Evolutionary conservation across 2,329 filamentous ascomycete species (phyloP), one percentile per base, ranked within the genome.

Genomic region (Fusarium anguioides): DNA sequence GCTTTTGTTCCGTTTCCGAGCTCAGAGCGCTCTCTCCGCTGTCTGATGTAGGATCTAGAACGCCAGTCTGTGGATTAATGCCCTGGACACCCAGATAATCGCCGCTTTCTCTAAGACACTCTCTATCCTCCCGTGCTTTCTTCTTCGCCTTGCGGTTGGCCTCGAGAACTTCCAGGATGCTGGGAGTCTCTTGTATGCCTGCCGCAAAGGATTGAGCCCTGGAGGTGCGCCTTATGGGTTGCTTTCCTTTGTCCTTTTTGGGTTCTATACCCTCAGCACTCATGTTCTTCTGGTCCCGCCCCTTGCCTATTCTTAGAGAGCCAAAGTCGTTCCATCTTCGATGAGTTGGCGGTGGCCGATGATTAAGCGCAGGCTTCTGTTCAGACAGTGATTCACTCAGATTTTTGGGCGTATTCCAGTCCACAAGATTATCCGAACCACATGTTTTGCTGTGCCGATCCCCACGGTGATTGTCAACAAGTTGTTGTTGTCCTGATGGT

Each of bases 61-160:
- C 77, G 7, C 87, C 85, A 1, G 87, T 88, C 39, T 80, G 76
- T 0, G 86, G 86, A 68, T 89, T 88, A 51, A 85, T 78, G 5
- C 86, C 86, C 58, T 87, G 85, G 3, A 88, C 83, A 3, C 86
- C 86, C 0, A 89, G 80, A 69, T 82, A 89, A 71, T 89, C 86
- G 6, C 85, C 85, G 52, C 83, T 86, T 52, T 83, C 80, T 61
- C 83, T 85, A 52, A 87, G 77, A 37, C 73, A 80, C 41, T 79
- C 79, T 8, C 85, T 80, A 33, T 79, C 76, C 8, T 69, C 67
- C 4, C 77, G 74, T 35, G 73, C 62, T 41, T 77, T 74, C 36
- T 64, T 72, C 50, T 76, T 81, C 4, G 72, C 73, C 11, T 76
- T 70, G 41, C 64, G 72, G 55, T 76, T 80, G 4, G 72, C 73